Percentiles rank a stretch among this genome's conserved stretches.
Conservation (phyloP, 1,284 basidiomycete genomes). For the Apiotrichum akiyoshidainum region DNA sequence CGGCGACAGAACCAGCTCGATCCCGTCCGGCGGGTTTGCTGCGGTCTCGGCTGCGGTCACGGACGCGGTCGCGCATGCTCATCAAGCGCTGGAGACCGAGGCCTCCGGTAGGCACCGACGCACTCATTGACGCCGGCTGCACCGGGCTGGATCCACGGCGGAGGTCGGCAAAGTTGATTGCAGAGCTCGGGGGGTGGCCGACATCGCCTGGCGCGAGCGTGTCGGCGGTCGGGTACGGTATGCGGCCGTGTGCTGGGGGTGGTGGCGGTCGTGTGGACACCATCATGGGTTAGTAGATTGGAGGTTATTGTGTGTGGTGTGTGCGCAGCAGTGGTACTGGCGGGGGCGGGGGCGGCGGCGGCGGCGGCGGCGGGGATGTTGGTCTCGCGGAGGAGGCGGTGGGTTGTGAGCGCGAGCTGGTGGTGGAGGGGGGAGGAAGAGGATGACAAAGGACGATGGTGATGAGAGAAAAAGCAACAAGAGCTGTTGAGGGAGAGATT, state of each 20-base stretch:
- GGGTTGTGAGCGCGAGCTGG: too few species aligned
- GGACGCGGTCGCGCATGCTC: constrained; percentile 8
- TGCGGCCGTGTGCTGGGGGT: constrained; percentile 32
- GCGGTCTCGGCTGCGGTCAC: constrained; percentile 1
- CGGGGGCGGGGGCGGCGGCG: too few species aligned
- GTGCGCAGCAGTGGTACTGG: too few species aligned
- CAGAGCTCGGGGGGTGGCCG: constrained; percentile 26
- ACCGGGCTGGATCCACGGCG: constrained; percentile 1
- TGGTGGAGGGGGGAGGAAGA: neutral
- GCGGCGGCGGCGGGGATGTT: too few species aligned
- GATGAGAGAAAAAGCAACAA: too few species aligned
- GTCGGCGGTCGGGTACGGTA: constrained; percentile 42
- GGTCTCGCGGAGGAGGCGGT: too few species aligned
- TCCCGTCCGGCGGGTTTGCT: neutral
- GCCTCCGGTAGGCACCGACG: neutral
- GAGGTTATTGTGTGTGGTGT: neutral
- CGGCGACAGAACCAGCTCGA: neutral
- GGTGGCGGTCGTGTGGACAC: constrained; percentile 45
- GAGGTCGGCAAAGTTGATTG: neutral
- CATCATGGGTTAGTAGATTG: constrained; percentile 20
- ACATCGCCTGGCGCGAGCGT: constrained; percentile 40
- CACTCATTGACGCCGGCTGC: neutral
- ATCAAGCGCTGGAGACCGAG: neutral
- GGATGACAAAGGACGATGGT: neutral
- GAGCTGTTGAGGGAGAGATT: too few species aligned